These are phyloP conservation scores for Fagopyrum esculentum DNA, from an alignment of 148 eudicot species.

Conservation along the genomic window DNA sequence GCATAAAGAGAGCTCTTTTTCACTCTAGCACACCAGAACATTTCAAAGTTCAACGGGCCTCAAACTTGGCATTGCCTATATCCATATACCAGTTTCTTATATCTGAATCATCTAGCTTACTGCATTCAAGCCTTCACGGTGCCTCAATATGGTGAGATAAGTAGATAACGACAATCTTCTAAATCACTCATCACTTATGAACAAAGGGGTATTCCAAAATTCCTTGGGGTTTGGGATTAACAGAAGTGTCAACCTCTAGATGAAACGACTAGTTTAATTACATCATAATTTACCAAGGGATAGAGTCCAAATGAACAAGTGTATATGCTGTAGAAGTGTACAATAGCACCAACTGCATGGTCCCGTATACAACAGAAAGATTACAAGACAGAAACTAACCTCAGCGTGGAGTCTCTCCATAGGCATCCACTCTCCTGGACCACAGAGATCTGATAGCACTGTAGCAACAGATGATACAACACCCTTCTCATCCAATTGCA, in stretches of 20 bases:
- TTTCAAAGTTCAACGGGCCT: neutral
- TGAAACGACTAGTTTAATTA: neutral
- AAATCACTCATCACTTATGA: neutral
- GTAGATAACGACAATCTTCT: neutral
- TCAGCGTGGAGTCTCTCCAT: slow-evolving; percentile 90
- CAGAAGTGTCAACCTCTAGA: neutral
- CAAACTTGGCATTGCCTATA: neutral
- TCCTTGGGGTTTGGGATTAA: neutral
- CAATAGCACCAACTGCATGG: neutral
- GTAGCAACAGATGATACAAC: slow-evolving; percentile 88
- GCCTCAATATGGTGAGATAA: neutral
- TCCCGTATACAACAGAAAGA: neutral
- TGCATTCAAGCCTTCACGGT: neutral
- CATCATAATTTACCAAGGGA: neutral
- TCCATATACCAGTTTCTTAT: neutral
- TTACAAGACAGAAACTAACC: slow-evolving; percentile 34
- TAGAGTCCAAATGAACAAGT: neutral
- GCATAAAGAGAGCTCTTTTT: neutral
- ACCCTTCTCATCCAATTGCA: slow-evolving; percentile 80
- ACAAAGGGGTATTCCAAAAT: neutral
- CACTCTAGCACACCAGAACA: neutral
- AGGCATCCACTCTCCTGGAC: slow-evolving; percentile 99
- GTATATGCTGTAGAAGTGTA: neutral
- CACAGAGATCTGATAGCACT: slow-evolving; percentile 78
- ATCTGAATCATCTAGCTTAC: neutral